Percentiles rank a stretch among this genome's conserved stretches.
Evolutionary conservation across 177 flowering plant genomes (phyloP).

Genomic region (Tripterygium wilfordii): DNA sequence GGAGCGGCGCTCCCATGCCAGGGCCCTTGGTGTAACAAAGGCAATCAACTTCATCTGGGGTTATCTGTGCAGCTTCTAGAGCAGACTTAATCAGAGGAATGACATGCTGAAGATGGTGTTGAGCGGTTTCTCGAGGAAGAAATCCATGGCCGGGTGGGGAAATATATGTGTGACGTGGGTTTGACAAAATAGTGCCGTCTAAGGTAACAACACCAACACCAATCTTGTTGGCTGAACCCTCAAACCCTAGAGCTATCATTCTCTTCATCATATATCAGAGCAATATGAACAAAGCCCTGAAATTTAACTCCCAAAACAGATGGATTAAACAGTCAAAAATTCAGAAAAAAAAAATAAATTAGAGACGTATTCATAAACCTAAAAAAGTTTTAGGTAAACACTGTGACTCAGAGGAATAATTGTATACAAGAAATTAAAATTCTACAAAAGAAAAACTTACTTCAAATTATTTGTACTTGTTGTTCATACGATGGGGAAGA

Average conservation of each 20-base stretch:
- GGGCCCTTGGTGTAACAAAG: constrained; percentile 92
- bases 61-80: constrained; percentile 44
- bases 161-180: constrained; percentile 87
- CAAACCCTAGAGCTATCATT: constrained; percentile 72
- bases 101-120: constrained; percentile 73
- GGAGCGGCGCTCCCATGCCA: constrained; percentile 90
- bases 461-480: too few relatives aligned
- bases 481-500: too few relatives aligned
- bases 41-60: constrained; percentile 62
- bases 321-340: too few relatives aligned
- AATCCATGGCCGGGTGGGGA: constrained; percentile 96
- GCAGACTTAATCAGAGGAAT: constrained; percentile 68
- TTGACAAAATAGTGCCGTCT: constrained; percentile 73
- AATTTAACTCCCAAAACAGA: too few relatives aligned
- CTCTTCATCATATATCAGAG: too few relatives aligned
- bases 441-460: too few relatives aligned
- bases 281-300: too few relatives aligned
- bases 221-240: constrained; percentile 92
- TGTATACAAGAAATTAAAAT: too few relatives aligned
- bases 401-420: too few relatives aligned
- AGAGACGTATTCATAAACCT: too few relatives aligned
- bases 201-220: constrained; percentile 77
- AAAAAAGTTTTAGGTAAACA: too few relatives aligned
- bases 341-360: too few relatives aligned
- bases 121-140: constrained; percentile 90